Conservation (phyloP, 495 filamentous ascomycete species). For the Aspergillus homomorphus region DNA sequence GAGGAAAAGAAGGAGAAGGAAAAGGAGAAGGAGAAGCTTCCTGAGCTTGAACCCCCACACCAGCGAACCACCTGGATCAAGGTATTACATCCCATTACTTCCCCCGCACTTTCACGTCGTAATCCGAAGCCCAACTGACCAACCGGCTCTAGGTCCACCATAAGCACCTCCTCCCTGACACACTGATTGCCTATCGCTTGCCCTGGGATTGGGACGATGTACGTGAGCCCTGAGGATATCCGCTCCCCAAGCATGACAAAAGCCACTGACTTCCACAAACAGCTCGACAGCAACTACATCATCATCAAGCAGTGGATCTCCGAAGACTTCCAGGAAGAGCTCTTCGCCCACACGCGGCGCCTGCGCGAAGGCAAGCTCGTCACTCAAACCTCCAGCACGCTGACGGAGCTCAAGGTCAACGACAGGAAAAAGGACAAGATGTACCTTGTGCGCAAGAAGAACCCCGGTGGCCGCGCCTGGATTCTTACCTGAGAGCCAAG, state of each 20-base stretch:
- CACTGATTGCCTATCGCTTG: conserved; percentile 42
- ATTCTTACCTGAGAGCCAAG: conserved; percentile 31
- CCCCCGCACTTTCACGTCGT: not conserved
- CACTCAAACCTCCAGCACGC: conserved; percentile 41
- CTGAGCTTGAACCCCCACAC: conserved; percentile 36
- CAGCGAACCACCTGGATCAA: conserved; percentile 46
- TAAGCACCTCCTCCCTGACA: conserved; percentile 50
- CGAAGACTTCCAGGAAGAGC: conserved; percentile 66
- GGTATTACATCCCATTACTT: conserved; percentile 32
- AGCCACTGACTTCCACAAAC: conserved; percentile 3
- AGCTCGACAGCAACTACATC: conserved; percentile 65
- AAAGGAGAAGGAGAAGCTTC: conserved; percentile 37
- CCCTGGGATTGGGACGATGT: conserved; percentile 54
- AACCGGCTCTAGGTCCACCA: conserved; percentile 39
- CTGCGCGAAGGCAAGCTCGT: conserved; percentile 54
- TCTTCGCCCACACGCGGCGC: conserved; percentile 68
- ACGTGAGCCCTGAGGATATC: conserved; percentile 14
- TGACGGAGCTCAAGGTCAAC: conserved; percentile 49
- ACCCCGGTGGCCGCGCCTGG: conserved; percentile 31
- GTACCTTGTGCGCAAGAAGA: conserved; percentile 64
- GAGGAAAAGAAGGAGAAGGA: conserved; percentile 36
- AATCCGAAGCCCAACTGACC: conserved; percentile 13
- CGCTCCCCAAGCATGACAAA: not conserved
- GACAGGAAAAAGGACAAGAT: conserved; percentile 53
- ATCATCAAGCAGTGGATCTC: conserved; percentile 75